Base-by-base conservation (phyloP, 495 filamentous ascomycete species). In the Hyphodiscus hymeniophilus region DNA sequence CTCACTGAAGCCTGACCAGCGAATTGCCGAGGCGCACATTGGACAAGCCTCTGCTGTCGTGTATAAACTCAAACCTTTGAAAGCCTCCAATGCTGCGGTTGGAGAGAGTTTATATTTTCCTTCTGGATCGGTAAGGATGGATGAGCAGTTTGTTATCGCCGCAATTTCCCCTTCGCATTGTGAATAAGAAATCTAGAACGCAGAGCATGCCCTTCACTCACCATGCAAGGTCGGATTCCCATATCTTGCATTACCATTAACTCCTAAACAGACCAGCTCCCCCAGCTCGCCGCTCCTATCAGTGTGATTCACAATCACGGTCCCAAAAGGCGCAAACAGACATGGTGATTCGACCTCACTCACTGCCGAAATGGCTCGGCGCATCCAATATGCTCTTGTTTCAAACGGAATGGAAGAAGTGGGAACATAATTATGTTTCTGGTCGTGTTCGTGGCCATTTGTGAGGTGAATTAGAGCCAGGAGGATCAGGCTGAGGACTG, bases 1-100 rank as follows among this genome's bases (percentile, higher is more conserved):
- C 60, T 78, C 74, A 10, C 59, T 62, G 54, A 80, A 76, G 5
- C 72, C 73, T 0, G 74, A 61, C 68, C 71, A 76, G 0, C 75
- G 66, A 45, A 77, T 74, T 1, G 71, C 75, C 2, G 72, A 66
- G 0, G 76, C 75, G 52, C 76, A 80, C 69, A 78, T 80, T 7
- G 73, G 72, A 58, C 76, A 80, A 45, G 67, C 69, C 53, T 78
- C 73, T 4, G 68, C 73, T 57, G 73, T 77, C 7, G 75, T 80
- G 60, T 80, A 80, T 3, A 77, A 58, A 7, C 65, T 63, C 15
- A 80, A 52, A 28, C 67, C 45, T n/a, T 53, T 35, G 44, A 71
- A 77, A 15, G 73, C 74, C 17, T 52, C 61, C 10, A 66, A 38
- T 0, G 68, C 64, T 43, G 64, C 66, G 15, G 60, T 36, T 0